Conservation (phyloP, 768 basidiomycete genomes). For the Tubosaeta sp. region DNA sequence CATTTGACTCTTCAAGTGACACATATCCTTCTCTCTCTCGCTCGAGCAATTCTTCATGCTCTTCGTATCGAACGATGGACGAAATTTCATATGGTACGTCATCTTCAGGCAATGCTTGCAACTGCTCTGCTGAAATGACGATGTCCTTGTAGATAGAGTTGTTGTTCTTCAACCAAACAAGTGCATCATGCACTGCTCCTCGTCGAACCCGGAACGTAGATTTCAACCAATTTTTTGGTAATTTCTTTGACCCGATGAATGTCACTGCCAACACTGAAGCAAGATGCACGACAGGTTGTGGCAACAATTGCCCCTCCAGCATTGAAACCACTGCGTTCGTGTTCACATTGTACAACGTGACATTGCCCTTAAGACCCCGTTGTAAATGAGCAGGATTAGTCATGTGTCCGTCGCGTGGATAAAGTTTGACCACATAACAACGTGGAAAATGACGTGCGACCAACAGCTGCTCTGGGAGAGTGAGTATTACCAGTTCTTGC, state of each 20-base stretch:
- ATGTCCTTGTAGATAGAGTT: conserved; percentile 29
- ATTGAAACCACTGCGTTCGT: conserved; percentile 12
- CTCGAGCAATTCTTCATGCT: conserved; percentile 12
- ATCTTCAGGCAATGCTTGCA: conserved; percentile 27
- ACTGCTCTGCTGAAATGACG: conserved; percentile 12
- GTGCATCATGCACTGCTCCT: conserved; percentile 14
- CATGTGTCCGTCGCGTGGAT: background rate
- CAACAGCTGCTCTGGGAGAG: no score
- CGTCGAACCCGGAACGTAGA: conserved; percentile 24
- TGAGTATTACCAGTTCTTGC: no score
- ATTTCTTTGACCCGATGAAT: conserved; percentile 23
- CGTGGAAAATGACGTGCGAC: no score
- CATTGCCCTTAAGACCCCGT: conserved; percentile 30
- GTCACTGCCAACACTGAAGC: conserved; percentile 31
- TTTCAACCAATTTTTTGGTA: conserved; percentile 18
- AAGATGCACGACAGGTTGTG: conserved; percentile 15
- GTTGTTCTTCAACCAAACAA: conserved; percentile 33
- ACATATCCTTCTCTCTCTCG: conserved; percentile 32
- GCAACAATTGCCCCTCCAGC: conserved; percentile 24
- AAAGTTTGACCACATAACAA: no score
- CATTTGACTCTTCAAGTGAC: background rate
- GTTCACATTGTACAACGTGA: conserved; percentile 29
- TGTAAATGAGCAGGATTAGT: conserved; percentile 8
- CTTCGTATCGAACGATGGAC: conserved; percentile 8
- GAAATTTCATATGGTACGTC: conserved; percentile 31